Conservation (phyloP, 768 basidiomycete genomes). For the Rhizopogon rudus region DNA sequence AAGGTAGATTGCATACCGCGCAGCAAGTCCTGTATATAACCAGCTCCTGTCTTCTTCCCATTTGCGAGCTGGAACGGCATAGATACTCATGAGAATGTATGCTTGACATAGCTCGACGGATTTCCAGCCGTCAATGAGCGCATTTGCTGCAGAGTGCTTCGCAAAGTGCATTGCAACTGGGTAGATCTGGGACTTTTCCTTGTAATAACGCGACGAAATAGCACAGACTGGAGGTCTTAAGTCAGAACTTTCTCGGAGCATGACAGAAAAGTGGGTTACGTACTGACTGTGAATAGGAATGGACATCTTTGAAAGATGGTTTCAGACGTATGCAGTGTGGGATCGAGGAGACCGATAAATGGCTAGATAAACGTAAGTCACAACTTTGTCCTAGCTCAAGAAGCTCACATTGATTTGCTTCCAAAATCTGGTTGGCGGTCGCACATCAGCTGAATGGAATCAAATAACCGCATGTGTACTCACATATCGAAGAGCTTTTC, state of each 20-base stretch:
- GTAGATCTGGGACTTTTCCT: conserved; percentile 78
- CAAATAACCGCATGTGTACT: conserved; percentile 20
- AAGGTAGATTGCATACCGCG: conserved; percentile 41
- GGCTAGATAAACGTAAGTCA: conserved; percentile 30
- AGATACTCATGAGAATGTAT: conserved; percentile 83
- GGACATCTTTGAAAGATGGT: conserved; percentile 80
- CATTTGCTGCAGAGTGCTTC: conserved; percentile 75
- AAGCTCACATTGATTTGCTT: conserved; percentile 57
- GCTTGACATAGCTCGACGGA: conserved; percentile 89
- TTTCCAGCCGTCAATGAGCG: conserved; percentile 77
- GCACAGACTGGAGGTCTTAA: conserved; percentile 59
- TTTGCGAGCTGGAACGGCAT: conserved; percentile 69
- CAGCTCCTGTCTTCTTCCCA: conserved; percentile 93
- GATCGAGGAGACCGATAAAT: conserved; percentile 75
- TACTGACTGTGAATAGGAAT: conserved; percentile 85
- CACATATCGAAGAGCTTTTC: conserved; percentile 83
- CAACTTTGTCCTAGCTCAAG: not conserved
- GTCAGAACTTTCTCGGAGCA: not conserved
- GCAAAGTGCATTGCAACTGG: conserved; percentile 89
- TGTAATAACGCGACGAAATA: conserved; percentile 76
- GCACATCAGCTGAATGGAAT: conserved; percentile 3
- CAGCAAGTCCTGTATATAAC: conserved; percentile 84
- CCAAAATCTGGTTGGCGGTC: conserved; percentile 51
- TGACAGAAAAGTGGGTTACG: conserved; percentile 22
- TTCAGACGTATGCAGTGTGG: conserved; percentile 73